These are phyloP conservation scores for Kazachstania sp. DNA, from an alignment of 1,139 yeast species.

Conservation along the genomic window DNA sequence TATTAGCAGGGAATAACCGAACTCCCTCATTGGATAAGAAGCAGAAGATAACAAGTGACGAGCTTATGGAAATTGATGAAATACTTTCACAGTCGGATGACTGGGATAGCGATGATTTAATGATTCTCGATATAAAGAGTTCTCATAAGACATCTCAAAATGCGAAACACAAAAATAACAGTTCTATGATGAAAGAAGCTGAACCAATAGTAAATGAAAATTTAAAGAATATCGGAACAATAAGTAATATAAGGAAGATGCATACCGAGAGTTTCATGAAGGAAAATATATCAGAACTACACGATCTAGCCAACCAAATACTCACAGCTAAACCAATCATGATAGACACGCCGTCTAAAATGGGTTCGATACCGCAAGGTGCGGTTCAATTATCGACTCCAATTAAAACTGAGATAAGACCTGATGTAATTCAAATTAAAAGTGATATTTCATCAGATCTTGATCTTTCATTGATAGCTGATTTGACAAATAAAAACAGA, in stretches of 20 bases:
- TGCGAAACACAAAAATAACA: too few relatives aligned
- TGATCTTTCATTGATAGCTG: not conserved
- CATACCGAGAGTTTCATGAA: not conserved
- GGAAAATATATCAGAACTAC: not conserved
- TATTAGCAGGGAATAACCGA: not conserved
- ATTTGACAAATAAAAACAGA: not conserved
- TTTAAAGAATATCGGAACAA: too few relatives aligned
- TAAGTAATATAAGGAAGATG: too few relatives aligned
- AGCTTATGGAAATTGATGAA: slow-evolving; percentile 12
- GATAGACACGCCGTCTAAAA: not conserved
- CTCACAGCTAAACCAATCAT: not conserved
- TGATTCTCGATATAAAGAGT: too few relatives aligned
- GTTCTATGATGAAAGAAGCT: too few relatives aligned
- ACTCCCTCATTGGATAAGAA: not conserved
- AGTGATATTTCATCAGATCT: not conserved
- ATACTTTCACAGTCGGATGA: slow-evolving; percentile 25
- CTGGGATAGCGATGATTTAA: slow-evolving; percentile 14
- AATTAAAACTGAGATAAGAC: not conserved
- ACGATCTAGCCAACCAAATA: not conserved
- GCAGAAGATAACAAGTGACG: slow-evolving; percentile 5
- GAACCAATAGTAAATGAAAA: too few relatives aligned
- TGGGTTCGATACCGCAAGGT: not conserved
- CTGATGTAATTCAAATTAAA: not conserved
- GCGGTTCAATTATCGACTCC: not conserved
- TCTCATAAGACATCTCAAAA: too few relatives aligned